Percentiles rank a stretch among this genome's conserved stretches.
These are phyloP conservation scores for Stereum hirsutum DNA, from an alignment of 1,284 basidiomycete species.

Conservation along the genomic window DNA sequence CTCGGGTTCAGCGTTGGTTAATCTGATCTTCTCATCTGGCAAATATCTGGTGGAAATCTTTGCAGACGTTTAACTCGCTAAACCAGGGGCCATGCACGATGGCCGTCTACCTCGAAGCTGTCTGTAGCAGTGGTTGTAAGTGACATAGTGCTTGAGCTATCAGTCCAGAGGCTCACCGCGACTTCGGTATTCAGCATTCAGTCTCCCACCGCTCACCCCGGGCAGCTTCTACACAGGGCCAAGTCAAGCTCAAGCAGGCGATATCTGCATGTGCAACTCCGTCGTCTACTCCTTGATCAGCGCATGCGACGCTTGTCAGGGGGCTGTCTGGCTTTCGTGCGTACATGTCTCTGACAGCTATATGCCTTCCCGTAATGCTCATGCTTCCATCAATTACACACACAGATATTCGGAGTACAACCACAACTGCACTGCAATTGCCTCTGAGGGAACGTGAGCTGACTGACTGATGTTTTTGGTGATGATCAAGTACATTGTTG, in stretches of 20 bases:
- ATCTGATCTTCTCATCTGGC: no score
- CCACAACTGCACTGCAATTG: slow-evolving; percentile 1
- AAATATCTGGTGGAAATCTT: no score
- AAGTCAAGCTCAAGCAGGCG: no score
- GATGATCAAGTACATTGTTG: no score
- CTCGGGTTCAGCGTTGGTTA: no score
- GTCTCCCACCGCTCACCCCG: no score
- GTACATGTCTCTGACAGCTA: no score
- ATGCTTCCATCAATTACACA: not conserved
- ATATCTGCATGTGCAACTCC: slow-evolving; percentile 6
- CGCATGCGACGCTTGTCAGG: slow-evolving; percentile 8
- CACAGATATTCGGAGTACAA: slow-evolving; percentile 7
- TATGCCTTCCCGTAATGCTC: not conserved
- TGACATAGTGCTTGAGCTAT: not conserved
- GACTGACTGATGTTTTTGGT: no score
- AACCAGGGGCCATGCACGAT: slow-evolving; percentile 6
- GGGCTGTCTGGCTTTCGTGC: no score
- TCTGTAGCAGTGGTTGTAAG: slow-evolving; percentile 6
- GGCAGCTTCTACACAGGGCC: no score
- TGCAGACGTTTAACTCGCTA: no score
- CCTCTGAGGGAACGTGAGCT: slow-evolving; percentile 6
- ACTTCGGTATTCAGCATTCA: no score
- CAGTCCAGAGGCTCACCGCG: not conserved
- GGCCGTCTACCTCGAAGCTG: slow-evolving; percentile 1
- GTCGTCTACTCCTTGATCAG: slow-evolving; percentile 6